Base-by-base conservation (phyloP, 768 basidiomycete genomes). In the Kwoniella dejecticola region DNA sequence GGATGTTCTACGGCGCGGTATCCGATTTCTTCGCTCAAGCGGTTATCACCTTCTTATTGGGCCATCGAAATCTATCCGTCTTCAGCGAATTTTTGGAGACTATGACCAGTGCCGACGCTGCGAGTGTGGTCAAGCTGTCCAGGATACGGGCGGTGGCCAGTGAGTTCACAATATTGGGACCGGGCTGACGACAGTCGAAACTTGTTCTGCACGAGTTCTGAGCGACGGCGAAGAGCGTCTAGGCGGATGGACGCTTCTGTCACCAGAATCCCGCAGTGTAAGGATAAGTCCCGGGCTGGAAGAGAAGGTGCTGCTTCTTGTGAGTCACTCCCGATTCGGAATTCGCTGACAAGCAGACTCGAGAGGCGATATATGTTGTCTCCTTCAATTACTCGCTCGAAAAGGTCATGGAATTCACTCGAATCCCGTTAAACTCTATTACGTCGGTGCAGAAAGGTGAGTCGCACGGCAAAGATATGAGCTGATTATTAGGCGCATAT, bases 1-100 rank as follows among this genome's bases (percentile, higher is more conserved):
- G 91, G 83, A 76, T 82, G 65, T 77, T 76, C 48, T 74, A 78
- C 24, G 70, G 71, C 5, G 72, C 73, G 1, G 66, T 69, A 1
- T 87, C 88, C 67, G 96, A 99, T 79, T 99, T 92, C 89, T 99
- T 97, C 79, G 87, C 85, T 59, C 96, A 99, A 80, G 92, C 94
- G 0, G 91, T 95, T 45, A 93, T 98, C 1, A 76, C 77, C 4
- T 79, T 74, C 62, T 62, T 79, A 44, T 71, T 77, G 15, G 70
- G 77, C 19, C 67, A 92, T 77, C 88, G 94, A 55, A 90, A 88
- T 1, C 75, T 87, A 8, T 83, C 87, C 41, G 91, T 97, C 3
- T 98, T 99, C 79, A 88, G 91, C 7, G 95, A 98, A 78, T 98
- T 98, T 76, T 81, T 96, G 55, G 83, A 89, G 59, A 92, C 87